Conservation (phyloP, 768 basidiomycete genomes). For the Chalciporus sphaerocephalus region DNA sequence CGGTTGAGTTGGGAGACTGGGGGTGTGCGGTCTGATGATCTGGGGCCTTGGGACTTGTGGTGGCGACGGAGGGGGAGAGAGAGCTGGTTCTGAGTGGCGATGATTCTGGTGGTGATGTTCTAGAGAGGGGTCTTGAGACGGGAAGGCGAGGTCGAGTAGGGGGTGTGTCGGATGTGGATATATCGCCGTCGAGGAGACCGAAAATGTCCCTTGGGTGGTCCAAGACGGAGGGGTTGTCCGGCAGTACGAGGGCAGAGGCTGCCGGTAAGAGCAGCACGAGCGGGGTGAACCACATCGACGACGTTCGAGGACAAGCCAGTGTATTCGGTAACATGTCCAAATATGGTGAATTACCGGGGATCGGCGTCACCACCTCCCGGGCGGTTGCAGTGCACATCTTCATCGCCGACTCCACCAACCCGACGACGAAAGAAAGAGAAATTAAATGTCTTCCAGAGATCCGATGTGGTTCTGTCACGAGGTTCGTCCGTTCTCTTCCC, state of each 20-base stretch:
- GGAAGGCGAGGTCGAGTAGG: background rate
- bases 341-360: background rate
- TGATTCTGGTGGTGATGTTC: background rate
- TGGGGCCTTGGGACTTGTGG: background rate
- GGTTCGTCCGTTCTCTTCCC: constrained; percentile 32
- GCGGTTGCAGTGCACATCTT: background rate
- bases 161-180: background rate
- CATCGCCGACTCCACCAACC: constrained; percentile 7
- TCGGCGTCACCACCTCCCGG: constrained; percentile 6
- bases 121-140: background rate
- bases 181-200: constrained; percentile 11
- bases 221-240: background rate
- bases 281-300: background rate
- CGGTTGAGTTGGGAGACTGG: background rate
- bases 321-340: background rate
- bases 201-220: constrained; percentile 12
- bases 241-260: constrained; percentile 2
- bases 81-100: too few species aligned
- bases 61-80: too few species aligned
- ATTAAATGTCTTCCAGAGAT: constrained; percentile 71
- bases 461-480: constrained; percentile 80
- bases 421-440: background rate
- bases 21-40: background rate
- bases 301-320: background rate
- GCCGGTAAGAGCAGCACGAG: constrained; percentile 2